Percentiles rank a stretch among this genome's conserved stretches.
These are phyloP conservation scores for Allomyces arbusculus DNA, from an alignment of 192 early-diverging fungal genomes.

Conservation along the genomic window DNA sequence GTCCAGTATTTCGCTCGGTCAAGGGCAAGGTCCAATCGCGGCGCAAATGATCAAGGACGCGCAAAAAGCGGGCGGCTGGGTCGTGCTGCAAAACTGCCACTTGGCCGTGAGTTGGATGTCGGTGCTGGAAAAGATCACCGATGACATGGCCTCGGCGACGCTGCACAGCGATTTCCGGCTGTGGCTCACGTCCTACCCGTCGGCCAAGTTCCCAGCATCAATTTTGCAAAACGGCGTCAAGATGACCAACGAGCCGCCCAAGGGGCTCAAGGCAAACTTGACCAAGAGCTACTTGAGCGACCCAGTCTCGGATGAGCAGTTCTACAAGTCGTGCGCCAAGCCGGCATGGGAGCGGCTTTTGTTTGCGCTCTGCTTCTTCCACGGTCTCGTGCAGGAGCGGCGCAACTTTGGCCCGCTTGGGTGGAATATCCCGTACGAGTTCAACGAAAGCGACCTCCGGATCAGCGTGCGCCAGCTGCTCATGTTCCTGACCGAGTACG, in stretches of 20 bases:
- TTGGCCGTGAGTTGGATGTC: conserved; percentile 36
- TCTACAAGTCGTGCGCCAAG: conserved; percentile 26
- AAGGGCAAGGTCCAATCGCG: conserved; percentile 42
- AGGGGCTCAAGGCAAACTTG: conserved; percentile 35
- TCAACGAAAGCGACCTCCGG: conserved; percentile 39
- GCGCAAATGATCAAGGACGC: conserved; percentile 37
- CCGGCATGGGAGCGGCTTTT: conserved; percentile 39
- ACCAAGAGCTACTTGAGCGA: conserved; percentile 34
- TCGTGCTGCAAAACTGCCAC: conserved; percentile 46
- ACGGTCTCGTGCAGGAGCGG: conserved; percentile 32
- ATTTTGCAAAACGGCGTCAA: conserved; percentile 37
- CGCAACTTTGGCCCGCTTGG: not conserved
- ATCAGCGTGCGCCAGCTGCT: conserved; percentile 39
- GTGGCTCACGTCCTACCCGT: conserved; percentile 40
- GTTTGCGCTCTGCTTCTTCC: conserved; percentile 43
- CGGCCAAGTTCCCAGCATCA: conserved; percentile 29
- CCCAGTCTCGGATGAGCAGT: conserved; percentile 37
- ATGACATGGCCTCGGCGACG: conserved; percentile 27
- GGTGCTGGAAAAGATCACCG: conserved; percentile 33
- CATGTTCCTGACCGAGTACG: conserved; percentile 40
- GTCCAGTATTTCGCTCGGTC: conserved; percentile 36
- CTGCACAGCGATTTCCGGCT: conserved; percentile 35
- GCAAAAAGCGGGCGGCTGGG: conserved; percentile 34
- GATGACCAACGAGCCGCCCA: conserved; percentile 46
- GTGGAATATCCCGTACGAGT: conserved; percentile 51